Evolutionary conservation across 805 yeast species (phyloP).

Genomic region (Diddensiella caesifluorescens): DNA sequence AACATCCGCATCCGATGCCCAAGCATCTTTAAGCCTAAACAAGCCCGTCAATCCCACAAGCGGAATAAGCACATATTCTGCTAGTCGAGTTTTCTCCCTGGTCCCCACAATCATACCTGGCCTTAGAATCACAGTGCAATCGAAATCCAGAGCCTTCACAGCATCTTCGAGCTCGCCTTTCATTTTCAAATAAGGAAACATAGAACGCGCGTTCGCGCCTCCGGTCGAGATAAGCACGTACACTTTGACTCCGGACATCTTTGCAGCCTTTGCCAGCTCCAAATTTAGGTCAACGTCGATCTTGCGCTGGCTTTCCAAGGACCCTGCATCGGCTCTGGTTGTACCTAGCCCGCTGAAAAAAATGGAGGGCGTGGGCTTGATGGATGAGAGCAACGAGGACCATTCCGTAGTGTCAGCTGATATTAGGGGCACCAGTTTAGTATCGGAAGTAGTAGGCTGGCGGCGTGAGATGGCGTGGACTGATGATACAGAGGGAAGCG

Average conservation of each 20-base stretch:
- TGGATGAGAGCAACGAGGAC: too few species aligned
- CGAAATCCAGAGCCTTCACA: conserved; percentile 55
- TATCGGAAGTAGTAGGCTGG: too few species aligned
- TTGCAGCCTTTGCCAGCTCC: conserved; percentile 68
- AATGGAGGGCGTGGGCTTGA: conserved; percentile 35
- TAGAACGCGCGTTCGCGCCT: conserved; percentile 58
- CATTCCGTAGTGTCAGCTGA: too few species aligned
- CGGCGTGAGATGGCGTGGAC: too few species aligned
- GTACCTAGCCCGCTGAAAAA: conserved; percentile 72
- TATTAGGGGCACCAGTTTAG: too few species aligned
- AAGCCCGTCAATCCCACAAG: too few species aligned
- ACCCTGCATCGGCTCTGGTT: conserved; percentile 66
- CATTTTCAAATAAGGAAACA: conserved; percentile 55
- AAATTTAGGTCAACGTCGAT: conserved; percentile 73
- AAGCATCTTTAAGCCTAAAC: too few species aligned
- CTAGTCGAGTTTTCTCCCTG: conserved; percentile 39
- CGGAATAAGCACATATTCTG: too few species aligned
- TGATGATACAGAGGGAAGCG: too few species aligned
- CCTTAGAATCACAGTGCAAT: conserved; percentile 65
- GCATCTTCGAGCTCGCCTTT: conserved; percentile 77
- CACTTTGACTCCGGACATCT: conserved; percentile 59
- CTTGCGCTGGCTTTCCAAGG: conserved; percentile 58
- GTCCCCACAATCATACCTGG: conserved; percentile 75
- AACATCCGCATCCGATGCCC: too few species aligned
- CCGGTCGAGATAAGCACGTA: conserved; percentile 60